phyloP scores from a whole-genome alignment of 2,329 filamentous ascomycete genomes.

The Pezicula rhizophila region DNA sequence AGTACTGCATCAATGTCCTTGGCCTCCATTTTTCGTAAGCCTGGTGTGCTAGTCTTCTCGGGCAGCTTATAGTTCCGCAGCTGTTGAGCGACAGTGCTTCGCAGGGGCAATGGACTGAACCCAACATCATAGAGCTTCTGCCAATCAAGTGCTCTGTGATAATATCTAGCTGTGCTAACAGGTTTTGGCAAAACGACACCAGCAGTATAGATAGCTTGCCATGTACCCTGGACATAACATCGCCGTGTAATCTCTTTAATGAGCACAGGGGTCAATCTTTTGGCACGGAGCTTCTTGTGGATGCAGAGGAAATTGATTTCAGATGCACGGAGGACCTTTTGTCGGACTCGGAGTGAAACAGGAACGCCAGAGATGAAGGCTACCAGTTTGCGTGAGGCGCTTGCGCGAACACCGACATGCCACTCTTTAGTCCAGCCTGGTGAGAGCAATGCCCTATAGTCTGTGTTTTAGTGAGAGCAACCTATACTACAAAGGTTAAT shows the following conservation, averaged over 20 bases:
- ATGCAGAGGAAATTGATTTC: conserved; percentile 99
- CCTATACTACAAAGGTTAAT: conserved; percentile 3
- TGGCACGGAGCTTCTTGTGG: conserved; percentile 93
- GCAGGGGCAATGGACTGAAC: conserved; percentile 80
- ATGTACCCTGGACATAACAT: conserved; percentile 80
- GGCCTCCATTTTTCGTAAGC: conserved; percentile 72
- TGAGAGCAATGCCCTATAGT: conserved; percentile 76
- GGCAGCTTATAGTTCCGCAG: conserved; percentile 81
- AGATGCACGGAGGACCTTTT: conserved; percentile 68
- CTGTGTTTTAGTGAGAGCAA: conserved; percentile 12
- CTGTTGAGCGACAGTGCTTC: conserved; percentile 81
- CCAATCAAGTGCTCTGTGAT: conserved; percentile 91
- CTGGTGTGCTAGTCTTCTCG: conserved; percentile 62
- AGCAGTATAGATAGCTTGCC: conserved; percentile 93
- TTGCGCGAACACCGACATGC: conserved; percentile 88
- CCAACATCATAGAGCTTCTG: conserved; percentile 91
- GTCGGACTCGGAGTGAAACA: conserved; percentile 72
- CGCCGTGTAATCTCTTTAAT: conserved; percentile 97
- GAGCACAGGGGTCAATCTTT: conserved; percentile 85
- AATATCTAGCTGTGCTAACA: conserved; percentile 90
- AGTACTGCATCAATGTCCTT: conserved; percentile 74
- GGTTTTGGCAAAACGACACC: conserved; percentile 88
- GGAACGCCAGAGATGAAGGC: conserved; percentile 96
- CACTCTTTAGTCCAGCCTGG: conserved; percentile 92
- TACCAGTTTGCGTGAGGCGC: conserved; percentile 78